phyloP scores from a whole-genome alignment of 2,329 filamentous ascomycete genomes.

The Berkeleyomyces rouxiae region DNA sequence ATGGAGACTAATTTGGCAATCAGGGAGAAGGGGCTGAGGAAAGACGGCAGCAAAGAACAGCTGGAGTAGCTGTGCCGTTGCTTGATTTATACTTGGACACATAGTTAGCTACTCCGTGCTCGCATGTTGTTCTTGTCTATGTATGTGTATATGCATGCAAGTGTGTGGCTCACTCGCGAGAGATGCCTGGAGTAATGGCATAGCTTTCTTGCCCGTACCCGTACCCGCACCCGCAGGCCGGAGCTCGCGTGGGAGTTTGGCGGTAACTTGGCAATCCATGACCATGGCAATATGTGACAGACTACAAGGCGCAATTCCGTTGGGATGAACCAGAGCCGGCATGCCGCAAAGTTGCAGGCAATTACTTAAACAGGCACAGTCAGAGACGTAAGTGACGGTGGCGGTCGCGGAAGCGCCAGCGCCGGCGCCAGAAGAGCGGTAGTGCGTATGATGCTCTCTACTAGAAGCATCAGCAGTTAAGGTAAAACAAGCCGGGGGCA shows the following conservation, averaged over 20 bases:
- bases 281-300: not conserved
- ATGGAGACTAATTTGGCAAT: not conserved
- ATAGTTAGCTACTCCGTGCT: too few species aligned
- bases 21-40: not conserved
- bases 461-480: too few species aligned
- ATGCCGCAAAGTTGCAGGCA: not conserved
- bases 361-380: not conserved
- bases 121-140: not conserved
- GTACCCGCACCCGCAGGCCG: not conserved
- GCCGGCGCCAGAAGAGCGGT: too few species aligned
- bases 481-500: too few species aligned
- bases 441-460: not conserved
- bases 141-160: too few species aligned
- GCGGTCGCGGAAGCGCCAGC: too few species aligned
- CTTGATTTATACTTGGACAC: not conserved
- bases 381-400: not conserved
- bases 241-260: not conserved
- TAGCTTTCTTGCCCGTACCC: not conserved
- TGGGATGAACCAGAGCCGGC: not conserved
- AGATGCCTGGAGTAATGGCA: not conserved
- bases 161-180: not conserved
- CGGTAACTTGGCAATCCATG: not conserved
- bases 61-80: not conserved
- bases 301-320: not conserved
- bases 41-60: not conserved